Conservation (phyloP, 202 grass and related monocot genomes). For the Setaria viridis region DNA sequence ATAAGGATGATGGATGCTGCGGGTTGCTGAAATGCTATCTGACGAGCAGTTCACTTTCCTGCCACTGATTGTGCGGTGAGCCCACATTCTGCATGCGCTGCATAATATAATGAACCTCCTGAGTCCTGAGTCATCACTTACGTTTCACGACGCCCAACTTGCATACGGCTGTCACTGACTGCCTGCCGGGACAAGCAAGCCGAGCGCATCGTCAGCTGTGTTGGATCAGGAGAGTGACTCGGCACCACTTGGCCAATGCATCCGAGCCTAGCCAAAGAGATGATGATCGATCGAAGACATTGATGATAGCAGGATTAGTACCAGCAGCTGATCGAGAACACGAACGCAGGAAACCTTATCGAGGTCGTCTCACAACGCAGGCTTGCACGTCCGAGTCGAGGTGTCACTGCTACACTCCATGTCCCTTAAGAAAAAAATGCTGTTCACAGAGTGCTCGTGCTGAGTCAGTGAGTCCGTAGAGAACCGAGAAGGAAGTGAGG, state of each 20-base stretch:
- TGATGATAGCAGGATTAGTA: neutral
- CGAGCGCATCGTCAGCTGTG: neutral
- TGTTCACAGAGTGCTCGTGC: neutral
- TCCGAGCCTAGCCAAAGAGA: neutral
- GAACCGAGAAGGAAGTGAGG: neutral
- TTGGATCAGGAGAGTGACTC: slow-evolving; percentile 43
- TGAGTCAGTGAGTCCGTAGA: neutral
- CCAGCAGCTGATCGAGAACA: neutral
- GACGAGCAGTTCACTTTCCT: too few relatives aligned
- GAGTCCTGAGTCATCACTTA: slow-evolving; percentile 8
- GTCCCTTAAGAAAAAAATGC: neutral
- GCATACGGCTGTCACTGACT: neutral
- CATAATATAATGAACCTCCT: neutral
- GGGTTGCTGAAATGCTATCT: too few relatives aligned
- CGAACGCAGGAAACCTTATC: slow-evolving; percentile 9
- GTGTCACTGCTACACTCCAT: neutral
- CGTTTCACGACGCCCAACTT: slow-evolving; percentile 8
- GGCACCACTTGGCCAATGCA: slow-evolving; percentile 13
- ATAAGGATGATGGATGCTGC: too few relatives aligned
- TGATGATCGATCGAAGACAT: slow-evolving; percentile 14
- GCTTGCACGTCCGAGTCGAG: neutral
- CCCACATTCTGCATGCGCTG: neutral
- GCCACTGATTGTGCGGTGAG: neutral
- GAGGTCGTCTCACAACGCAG: neutral
- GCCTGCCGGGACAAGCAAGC: slow-evolving; percentile 26